Evolutionary conservation across 192 early-diverging fungal genomes (phyloP).

Genomic region (Phycomyces nitens): DNA sequence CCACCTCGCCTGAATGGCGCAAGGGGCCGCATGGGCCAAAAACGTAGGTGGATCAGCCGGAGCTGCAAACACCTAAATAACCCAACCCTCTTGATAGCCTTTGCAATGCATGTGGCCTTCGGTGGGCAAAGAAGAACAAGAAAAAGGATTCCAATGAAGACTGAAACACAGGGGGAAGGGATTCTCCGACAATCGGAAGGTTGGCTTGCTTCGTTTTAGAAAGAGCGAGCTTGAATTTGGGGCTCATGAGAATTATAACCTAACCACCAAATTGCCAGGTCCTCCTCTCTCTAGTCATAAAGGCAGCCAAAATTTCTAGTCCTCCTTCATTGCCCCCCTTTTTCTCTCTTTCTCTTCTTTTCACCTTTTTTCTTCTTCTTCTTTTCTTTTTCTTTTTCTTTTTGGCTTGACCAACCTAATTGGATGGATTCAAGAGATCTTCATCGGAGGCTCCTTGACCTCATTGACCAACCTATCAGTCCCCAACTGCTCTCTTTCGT

Average conservation of each 20-base stretch:
- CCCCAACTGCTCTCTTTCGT: constrained; percentile 9
- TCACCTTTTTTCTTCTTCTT: neutral
- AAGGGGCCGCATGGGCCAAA: constrained; percentile 45
- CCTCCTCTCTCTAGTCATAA: too few relatives aligned
- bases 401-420: neutral
- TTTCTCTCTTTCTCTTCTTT: neutral
- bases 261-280: too few relatives aligned
- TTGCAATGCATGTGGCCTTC: constrained; percentile 43
- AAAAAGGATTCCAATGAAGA: constrained; percentile 3
- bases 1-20: constrained; percentile 50
- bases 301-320: too few relatives aligned
- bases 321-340: neutral
- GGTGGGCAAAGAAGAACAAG: constrained; percentile 30
- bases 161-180: constrained; percentile 3
- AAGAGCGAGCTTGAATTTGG: too few relatives aligned
- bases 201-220: too few relatives aligned
- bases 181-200: neutral
- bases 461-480: constrained; percentile 17
- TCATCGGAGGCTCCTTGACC: constrained; percentile 1
- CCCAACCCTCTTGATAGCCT: constrained; percentile 20
- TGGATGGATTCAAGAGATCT: neutral
- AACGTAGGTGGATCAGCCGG: constrained; percentile 33
- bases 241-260: too few relatives aligned
- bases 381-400: neutral
- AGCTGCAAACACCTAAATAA: neutral